Evolutionary conservation across 805 yeast species (phyloP).

Genomic region (Candida rishiriensis): DNA sequence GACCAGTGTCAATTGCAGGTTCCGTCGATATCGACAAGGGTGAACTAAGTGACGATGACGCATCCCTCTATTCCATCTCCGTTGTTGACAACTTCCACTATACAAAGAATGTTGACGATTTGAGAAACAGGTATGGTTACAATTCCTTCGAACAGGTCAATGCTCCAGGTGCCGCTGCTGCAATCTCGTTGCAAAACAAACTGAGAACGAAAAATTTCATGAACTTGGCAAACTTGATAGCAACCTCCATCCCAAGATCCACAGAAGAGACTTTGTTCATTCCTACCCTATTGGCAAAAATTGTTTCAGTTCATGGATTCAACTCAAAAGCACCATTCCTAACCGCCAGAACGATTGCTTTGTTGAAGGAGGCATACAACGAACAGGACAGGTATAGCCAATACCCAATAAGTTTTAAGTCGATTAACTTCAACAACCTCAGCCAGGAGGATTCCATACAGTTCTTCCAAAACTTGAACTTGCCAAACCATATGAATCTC

Average conservation of each 20-base stretch:
- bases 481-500: conserved; percentile 53
- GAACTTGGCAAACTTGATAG: conserved; percentile 54
- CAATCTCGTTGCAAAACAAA: conserved; percentile 47
- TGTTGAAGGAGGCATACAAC: conserved; percentile 49
- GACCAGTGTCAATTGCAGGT: conserved; percentile 66
- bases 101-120: conserved; percentile 19
- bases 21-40: conserved; percentile 45
- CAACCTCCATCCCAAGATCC: conserved; percentile 69
- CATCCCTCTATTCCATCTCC: conserved; percentile 26
- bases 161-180: conserved; percentile 76
- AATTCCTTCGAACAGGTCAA: conserved; percentile 56
- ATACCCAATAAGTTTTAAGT: conserved; percentile 29
- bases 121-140: conserved; percentile 23
- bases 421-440: conserved; percentile 35
- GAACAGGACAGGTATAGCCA: conserved; percentile 30
- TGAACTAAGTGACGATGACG: conserved; percentile 46
- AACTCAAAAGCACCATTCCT: conserved; percentile 64
- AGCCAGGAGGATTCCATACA: conserved; percentile 37
- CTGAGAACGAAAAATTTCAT: conserved; percentile 39
- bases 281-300: conserved; percentile 64
- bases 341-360: conserved; percentile 67
- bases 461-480: conserved; percentile 39
- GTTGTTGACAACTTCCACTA: conserved; percentile 13
- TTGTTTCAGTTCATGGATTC: conserved; percentile 69
- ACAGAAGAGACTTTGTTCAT: conserved; percentile 75